Evolutionary conservation across 75 land plant genomes (phyloP).

Genomic region (Sequoia sempervirens): DNA sequence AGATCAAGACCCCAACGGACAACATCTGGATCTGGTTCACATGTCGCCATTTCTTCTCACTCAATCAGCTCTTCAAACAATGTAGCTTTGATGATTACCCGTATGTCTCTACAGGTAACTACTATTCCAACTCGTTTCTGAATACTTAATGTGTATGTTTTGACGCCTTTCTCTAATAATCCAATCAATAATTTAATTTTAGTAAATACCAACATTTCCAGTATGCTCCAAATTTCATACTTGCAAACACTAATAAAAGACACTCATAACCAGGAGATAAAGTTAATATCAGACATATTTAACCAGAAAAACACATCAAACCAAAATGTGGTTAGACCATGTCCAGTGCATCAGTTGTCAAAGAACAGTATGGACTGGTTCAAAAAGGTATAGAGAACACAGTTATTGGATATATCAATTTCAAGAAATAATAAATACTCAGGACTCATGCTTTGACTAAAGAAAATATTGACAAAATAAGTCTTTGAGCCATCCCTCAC

Average conservation of each 20-base stretch:
- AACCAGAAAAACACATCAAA: not conserved
- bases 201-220: not conserved
- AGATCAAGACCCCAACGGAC: constrained; percentile 61
- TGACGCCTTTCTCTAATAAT: not conserved
- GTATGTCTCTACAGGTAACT: constrained; percentile 1
- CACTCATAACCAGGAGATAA: not conserved
- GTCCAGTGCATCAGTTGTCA: not conserved
- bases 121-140: not conserved
- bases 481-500: not conserved
- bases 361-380: not conserved
- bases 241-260: not conserved
- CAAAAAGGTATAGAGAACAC: not conserved
- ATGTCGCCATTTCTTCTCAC: constrained; percentile 37
- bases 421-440: not conserved
- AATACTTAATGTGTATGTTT: constrained; percentile 1
- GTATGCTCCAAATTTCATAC: not conserved
- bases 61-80: not conserved
- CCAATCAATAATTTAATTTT: not conserved
- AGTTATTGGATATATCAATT: not conserved
- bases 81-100: not conserved
- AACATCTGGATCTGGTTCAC: constrained; percentile 63
- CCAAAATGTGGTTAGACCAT: not conserved
- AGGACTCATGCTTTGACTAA: not conserved
- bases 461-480: not conserved
- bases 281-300: not conserved